Evolutionary conservation across 2,329 filamentous ascomycete species (phyloP).

Genomic region (Clonostachys solani): DNA sequence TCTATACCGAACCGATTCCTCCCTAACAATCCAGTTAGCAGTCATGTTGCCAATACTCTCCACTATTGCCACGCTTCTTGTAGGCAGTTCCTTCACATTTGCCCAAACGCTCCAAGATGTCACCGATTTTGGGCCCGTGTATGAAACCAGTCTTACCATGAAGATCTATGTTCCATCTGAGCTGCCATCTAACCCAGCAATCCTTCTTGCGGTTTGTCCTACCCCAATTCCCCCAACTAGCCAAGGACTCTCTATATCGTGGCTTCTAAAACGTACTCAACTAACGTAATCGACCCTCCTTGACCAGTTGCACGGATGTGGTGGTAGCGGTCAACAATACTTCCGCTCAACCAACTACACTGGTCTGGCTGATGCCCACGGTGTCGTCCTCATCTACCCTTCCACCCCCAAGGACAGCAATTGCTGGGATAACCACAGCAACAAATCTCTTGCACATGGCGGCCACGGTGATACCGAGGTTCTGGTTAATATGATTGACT

Average conservation of each 20-base stretch:
- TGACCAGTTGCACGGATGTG: conserved; percentile 43
- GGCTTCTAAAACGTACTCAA: background rate
- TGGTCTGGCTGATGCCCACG: conserved; percentile 43
- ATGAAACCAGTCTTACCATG: conserved; percentile 8
- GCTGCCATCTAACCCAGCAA: conserved; percentile 32
- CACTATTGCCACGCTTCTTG: too few relatives aligned
- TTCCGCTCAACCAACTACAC: conserved; percentile 41
- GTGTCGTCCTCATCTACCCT: conserved; percentile 48
- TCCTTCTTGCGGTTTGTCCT: conserved; percentile 36
- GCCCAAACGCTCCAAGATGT: conserved; percentile 4
- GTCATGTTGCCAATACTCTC: too few relatives aligned
- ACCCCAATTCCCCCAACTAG: background rate
- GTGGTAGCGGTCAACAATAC: conserved; percentile 44
- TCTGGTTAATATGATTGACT: conserved; percentile 50
- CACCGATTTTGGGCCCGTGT: conserved; percentile 2
- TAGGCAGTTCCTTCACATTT: background rate
- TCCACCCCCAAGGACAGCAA: conserved; percentile 25
- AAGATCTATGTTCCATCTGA: conserved; percentile 23
- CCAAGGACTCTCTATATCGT: background rate
- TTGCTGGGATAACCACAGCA: conserved; percentile 56
- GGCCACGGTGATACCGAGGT: conserved; percentile 44
- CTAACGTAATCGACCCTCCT: background rate
- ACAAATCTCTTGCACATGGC: conserved; percentile 39
- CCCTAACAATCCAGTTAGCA: too few relatives aligned
- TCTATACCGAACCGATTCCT: too few relatives aligned